Base-by-base conservation (phyloP, 805 yeast genomes). In the Yarrowia osloensis region DNA sequence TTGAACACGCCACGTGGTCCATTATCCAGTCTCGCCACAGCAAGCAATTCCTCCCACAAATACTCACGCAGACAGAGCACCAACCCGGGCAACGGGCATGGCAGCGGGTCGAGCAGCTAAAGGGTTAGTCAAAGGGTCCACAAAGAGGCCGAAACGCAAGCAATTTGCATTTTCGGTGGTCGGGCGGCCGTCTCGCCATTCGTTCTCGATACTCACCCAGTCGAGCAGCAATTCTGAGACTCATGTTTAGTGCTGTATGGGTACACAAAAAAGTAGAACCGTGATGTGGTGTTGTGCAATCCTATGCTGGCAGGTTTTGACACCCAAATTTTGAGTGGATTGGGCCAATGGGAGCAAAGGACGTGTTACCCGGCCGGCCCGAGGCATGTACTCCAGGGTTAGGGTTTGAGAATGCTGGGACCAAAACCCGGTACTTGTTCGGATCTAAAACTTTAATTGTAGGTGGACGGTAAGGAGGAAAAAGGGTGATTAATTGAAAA, bases 171-270 rank as follows among this genome's bases (percentile, higher is more conserved):
- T 31, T 29, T 44, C 54, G 17, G 29, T 11, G 33, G 33, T 35
- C 29, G 24, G 40, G 31, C 44, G 24, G n/a, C 42, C 52, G 4
- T 15, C 42, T 13, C 31, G 35, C 39, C 50, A 2, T 13, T 31
- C 24, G 9, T 33, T 8, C 1, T 31, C 54, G 31, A 44, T 61
- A 61, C 66, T 61, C 54, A 61, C 66, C 66, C 66, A 61, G 44
- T 61, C 66, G 66, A 61, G 66, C 66, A 61, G 66, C 66, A 61
- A 61, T 61, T 61, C 66, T 44, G 54, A 61, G 66, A 61, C 66
- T 61, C 66, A 61, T 61, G 52, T 46, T 61, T 61, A 46, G 63
- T 57, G 63, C 63, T 57, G 63, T 57, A 57, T 57, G 63, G 63
- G 49, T 57, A 57, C 63, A 57, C 63, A 57, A 40, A 57, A 57